Conservation (phyloP, 2,329 filamentous ascomycete species). For the Neopestalotiopsis rosae region DNA sequence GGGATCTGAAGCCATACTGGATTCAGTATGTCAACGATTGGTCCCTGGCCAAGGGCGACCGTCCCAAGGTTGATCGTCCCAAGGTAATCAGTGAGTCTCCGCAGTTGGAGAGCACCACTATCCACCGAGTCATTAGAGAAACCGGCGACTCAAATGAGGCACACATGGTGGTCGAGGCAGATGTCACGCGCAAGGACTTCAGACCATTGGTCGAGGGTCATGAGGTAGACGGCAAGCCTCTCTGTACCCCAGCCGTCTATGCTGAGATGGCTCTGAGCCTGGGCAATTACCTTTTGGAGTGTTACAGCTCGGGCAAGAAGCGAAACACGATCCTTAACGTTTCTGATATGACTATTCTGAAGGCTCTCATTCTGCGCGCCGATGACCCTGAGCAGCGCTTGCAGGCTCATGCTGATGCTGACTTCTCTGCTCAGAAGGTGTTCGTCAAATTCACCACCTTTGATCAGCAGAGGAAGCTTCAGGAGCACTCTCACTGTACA, state of each 20-base stretch:
- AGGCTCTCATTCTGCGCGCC: slow-evolving; percentile 54
- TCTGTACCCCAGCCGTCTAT: slow-evolving; percentile 53
- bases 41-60: slow-evolving; percentile 65
- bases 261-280: slow-evolving; percentile 66
- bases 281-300: slow-evolving; percentile 58
- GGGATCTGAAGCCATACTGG: slow-evolving; percentile 65
- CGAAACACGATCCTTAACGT: slow-evolving; percentile 48
- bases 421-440: slow-evolving; percentile 46
- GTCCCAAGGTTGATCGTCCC: slow-evolving; percentile 25
- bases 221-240: slow-evolving; percentile 26
- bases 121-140: slow-evolving; percentile 38
- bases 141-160: slow-evolving; percentile 45
- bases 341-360: slow-evolving; percentile 53
- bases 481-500: slow-evolving; percentile 28
- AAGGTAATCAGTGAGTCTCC: slow-evolving; percentile 6
- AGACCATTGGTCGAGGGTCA: slow-evolving; percentile 54
- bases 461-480: slow-evolving; percentile 23
- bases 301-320: slow-evolving; percentile 50
- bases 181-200: slow-evolving; percentile 60
- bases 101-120: slow-evolving; percentile 24
- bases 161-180: slow-evolving; percentile 57
- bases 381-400: slow-evolving; percentile 44
- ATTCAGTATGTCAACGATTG: slow-evolving; percentile 58
- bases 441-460: slow-evolving; percentile 42
- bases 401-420: slow-evolving; percentile 53